These are phyloP conservation scores for Bullera alba DNA, from an alignment of 768 basidiomycete species.

Conservation along the genomic window DNA sequence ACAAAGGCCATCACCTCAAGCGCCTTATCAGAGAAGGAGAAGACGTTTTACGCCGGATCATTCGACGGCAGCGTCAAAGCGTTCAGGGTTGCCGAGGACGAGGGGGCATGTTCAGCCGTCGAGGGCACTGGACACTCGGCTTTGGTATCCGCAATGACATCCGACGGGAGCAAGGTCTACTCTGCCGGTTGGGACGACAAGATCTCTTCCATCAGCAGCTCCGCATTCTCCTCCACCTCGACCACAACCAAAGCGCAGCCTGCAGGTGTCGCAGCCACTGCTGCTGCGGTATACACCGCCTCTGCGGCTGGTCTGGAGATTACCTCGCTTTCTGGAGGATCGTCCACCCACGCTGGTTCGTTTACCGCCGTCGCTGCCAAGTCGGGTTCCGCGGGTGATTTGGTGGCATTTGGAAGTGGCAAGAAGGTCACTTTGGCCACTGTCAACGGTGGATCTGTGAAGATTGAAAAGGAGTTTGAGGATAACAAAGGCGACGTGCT, in stretches of 20 bases:
- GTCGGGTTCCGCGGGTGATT: conserved; percentile 7
- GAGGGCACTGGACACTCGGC: conserved; percentile 64
- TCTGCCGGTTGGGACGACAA: conserved; percentile 75
- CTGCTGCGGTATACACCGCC: conserved; percentile 28
- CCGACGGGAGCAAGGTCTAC: conserved; percentile 54
- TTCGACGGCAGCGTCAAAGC: conserved; percentile 52
- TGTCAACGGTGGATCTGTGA: conserved; percentile 60
- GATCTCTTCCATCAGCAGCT: conserved; percentile 21
- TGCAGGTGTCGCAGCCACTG: conserved; percentile 29
- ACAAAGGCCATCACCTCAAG: conserved; percentile 69
- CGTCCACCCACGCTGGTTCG: conserved; percentile 10
- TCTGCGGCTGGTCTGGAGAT: conserved; percentile 33
- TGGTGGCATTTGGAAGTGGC: conserved; percentile 51
- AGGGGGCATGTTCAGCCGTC: conserved; percentile 46
- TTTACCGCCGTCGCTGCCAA: conserved; percentile 36
- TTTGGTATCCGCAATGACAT: conserved; percentile 60
- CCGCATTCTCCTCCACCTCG: conserved; percentile 21
- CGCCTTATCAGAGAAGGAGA: conserved; percentile 15
- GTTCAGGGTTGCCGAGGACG: conserved; percentile 42
- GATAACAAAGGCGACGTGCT: conserved; percentile 66
- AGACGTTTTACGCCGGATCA: conserved; percentile 73
- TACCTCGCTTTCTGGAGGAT: conserved; percentile 10
- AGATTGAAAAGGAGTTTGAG: conserved; percentile 50
- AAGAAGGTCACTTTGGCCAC: conserved; percentile 65
- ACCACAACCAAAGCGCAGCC: conserved; percentile 41